Base-by-base conservation (phyloP, 2,329 filamentous ascomycete species). In the Diplodia corticola region DNA sequence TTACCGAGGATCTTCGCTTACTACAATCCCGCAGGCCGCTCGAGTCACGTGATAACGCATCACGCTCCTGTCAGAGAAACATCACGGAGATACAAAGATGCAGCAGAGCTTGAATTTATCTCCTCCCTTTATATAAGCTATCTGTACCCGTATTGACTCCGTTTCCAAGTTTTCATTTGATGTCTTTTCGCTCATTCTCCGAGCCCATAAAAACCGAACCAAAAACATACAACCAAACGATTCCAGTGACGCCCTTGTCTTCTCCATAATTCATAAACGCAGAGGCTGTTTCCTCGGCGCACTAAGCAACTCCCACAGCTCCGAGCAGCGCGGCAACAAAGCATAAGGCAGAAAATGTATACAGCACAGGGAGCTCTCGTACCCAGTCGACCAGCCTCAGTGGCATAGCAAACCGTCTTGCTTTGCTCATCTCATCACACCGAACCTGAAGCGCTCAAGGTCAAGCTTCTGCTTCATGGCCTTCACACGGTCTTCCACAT, bases 391-490 rank as follows among this genome's bases (percentile, higher is more conserved):
- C 5, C 13, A 20, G 24, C 37, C 24, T 30, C 17, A 7, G 10
- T 12, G 4, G 6, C 15, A 10, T 15, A 20, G 10, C 37, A 24
- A 17, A 48, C 5, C 7, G 12, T 35, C 5, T 5, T 6, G 15
- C 24, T 28, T 2, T n/a, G n/a, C n/a, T n/a, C n/a, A n/a, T n/a
- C 12, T 61, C 15, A 61, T 60, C 15, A 35, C 57, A 12, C 44
- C 64, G 9, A 65, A 60, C 30, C 53, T 49, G 46, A 65, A 65
- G 22, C 64, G 53, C 9, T 48, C 64, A 10, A 65, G 54, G 3
- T 65, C 13, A 3, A 65, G 28, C 53, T 60, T 60, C 44, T 40
- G 40, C 10, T 35, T 51, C 44, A 40, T 49, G 7, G 46, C 33
- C n/a, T 40, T 28, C 4, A 30, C 20, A 20, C 40, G 49, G 9